Conservation (phyloP, 1,139 yeast genomes). For the Blastobotrys aristatus region DNA sequence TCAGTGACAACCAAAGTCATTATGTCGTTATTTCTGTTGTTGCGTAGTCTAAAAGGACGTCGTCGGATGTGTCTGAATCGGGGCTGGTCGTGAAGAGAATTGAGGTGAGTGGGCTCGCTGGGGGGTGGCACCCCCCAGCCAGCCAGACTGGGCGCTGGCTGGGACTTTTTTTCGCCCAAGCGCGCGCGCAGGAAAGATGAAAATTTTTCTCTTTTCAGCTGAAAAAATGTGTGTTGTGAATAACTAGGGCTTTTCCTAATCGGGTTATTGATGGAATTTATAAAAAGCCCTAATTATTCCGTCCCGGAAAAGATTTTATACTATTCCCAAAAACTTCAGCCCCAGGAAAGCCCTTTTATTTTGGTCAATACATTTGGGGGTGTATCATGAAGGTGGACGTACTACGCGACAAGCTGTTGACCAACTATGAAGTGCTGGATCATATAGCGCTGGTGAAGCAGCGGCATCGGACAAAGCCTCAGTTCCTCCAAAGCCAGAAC, state of each 20-base stretch:
- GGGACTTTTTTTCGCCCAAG: background rate
- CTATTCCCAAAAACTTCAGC: too few relatives aligned
- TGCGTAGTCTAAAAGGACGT: too few relatives aligned
- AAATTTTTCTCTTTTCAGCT: background rate
- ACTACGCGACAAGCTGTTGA: slow-evolving; percentile 57
- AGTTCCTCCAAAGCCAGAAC: slow-evolving; percentile 30
- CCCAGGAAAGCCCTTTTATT: too few relatives aligned
- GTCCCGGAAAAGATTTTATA: too few relatives aligned
- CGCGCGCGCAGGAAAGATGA: too few relatives aligned
- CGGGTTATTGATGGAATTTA: too few relatives aligned
- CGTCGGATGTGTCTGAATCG: background rate
- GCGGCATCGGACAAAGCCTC: slow-evolving; percentile 24
- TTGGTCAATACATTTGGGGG: too few relatives aligned
- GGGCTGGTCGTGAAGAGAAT: background rate
- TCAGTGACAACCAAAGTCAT: slow-evolving; percentile 98
- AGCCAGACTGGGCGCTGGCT: background rate
- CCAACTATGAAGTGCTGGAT: slow-evolving; percentile 65
- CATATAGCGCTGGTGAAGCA: slow-evolving; percentile 53
- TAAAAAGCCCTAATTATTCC: too few relatives aligned
- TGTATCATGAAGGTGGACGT: slow-evolving; percentile 43
- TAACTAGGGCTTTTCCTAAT: too few relatives aligned
- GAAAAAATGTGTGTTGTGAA: too few relatives aligned
- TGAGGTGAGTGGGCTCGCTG: slow-evolving; percentile 12
- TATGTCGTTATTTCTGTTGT: slow-evolving; percentile 32
- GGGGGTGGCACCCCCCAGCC: background rate